phyloP scores from a whole-genome alignment of 345 rosid genomes.

The Brassica rapa region DNA sequence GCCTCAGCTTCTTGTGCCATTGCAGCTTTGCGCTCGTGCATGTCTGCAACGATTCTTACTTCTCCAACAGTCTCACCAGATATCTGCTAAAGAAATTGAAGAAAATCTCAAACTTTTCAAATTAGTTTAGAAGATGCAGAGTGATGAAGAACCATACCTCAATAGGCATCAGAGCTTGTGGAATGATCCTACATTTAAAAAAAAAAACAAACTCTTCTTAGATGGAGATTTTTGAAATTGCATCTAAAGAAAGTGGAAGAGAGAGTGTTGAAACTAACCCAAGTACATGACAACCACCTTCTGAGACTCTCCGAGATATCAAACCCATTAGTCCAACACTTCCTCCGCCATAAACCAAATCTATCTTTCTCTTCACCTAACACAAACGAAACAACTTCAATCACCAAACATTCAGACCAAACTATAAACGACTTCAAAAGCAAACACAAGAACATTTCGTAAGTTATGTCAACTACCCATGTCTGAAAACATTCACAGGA shows the following conservation, averaged over 20 bases:
- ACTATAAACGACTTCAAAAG: background rate
- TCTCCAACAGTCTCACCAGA: constrained; percentile 90
- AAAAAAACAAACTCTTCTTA: constrained; percentile 50
- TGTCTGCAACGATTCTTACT: constrained; percentile 76
- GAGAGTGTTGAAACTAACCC: constrained; percentile 58
- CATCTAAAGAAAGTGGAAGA: background rate
- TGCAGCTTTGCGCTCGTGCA: constrained; percentile 96
- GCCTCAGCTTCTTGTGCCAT: constrained; percentile 97
- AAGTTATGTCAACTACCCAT: background rate
- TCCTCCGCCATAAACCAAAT: constrained; percentile 93
- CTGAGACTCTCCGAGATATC: constrained; percentile 75
- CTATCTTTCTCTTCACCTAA: constrained; percentile 83
- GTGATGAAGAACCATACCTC: constrained; percentile 57
- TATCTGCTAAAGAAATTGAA: constrained; percentile 48
- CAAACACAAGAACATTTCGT: background rate
- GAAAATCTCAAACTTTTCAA: background rate
- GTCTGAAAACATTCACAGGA: background rate
- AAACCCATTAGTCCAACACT: constrained; percentile 97
- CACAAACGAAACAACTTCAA: constrained; percentile 4
- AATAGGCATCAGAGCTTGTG: constrained; percentile 86
- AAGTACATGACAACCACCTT: constrained; percentile 89
- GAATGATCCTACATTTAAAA: constrained; percentile 74
- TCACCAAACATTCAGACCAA: constrained; percentile 7
- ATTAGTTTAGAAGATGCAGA: background rate
- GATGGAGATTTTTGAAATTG: constrained; percentile 1